Percentiles rank a stretch among this genome's conserved stretches.
Conservation (phyloP, 2,329 filamentous ascomycete species). For the Magnaporthiopsis rhizophila region DNA sequence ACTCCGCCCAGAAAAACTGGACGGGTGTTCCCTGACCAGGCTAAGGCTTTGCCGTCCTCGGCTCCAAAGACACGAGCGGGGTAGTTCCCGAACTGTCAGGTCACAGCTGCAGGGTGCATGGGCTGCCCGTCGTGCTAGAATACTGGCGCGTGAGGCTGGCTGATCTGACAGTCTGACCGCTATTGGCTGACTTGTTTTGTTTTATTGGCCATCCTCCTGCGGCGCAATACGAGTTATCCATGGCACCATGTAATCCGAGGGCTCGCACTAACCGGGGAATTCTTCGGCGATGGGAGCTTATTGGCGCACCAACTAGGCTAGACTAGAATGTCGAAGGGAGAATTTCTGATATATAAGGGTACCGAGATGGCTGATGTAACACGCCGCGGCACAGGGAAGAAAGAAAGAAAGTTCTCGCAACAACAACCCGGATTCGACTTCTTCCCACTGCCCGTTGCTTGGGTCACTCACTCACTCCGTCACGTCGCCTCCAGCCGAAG, state of each 20-base stretch:
- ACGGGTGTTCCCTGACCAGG: slow-evolving; percentile 41
- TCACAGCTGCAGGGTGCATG: neutral
- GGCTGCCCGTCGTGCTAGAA: neutral
- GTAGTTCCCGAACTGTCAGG: slow-evolving; percentile 3
- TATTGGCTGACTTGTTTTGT: neutral
- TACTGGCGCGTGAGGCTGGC: neutral
- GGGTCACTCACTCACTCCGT: too few relatives aligned
- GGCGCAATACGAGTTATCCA: neutral
- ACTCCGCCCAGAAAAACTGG: slow-evolving; percentile 36
- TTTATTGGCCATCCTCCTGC: neutral
- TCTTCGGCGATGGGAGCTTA: neutral
- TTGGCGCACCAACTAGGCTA: too few relatives aligned
- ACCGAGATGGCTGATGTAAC: neutral
- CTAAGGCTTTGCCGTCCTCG: slow-evolving; percentile 38
- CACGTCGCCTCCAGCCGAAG: too few relatives aligned
- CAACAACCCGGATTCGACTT: too few relatives aligned
- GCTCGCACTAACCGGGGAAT: neutral
- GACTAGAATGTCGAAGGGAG: neutral
- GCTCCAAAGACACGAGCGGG: slow-evolving; percentile 28
- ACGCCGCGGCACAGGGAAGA: neutral
- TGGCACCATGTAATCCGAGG: neutral
- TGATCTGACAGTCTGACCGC: neutral
- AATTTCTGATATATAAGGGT: neutral
- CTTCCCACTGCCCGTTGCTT: too few relatives aligned
- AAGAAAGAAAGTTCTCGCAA: neutral